Conservation (phyloP, 352 stramenopile genomes). For the Phytophthora syringae region DNA sequence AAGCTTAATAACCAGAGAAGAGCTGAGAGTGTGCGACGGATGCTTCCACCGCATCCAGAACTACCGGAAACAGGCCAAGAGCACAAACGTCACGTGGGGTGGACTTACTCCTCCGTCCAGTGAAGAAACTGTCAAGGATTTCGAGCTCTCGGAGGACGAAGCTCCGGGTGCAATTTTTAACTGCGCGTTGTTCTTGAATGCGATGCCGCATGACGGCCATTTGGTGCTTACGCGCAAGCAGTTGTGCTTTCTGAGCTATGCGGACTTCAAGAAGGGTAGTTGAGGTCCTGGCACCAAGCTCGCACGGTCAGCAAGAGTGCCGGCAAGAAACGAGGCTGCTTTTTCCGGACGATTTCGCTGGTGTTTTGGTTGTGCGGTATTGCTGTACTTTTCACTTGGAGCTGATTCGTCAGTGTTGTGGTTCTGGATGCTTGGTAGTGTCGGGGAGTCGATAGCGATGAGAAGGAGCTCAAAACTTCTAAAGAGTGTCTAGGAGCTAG, state of each 20-base stretch:
- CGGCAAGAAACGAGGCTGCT: too few species aligned
- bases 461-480: conserved; percentile 27
- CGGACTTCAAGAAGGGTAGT: conserved; percentile 44
- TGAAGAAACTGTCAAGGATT: conserved; percentile 45
- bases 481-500: conserved; percentile 41
- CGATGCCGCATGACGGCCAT: conserved; percentile 75
- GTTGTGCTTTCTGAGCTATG: conserved; percentile 70
- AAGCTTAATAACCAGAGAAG: conserved; percentile 62
- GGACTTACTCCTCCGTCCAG: conserved; percentile 30
- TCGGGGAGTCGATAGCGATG: conserved; percentile 22
- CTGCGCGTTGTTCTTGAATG: conserved; percentile 79
- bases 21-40: conserved; percentile 75
- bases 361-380: too few species aligned
- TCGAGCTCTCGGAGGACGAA: conserved; percentile 53
- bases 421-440: conserved; percentile 46
- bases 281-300: too few species aligned
- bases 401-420: too few species aligned
- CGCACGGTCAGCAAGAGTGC: too few species aligned
- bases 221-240: conserved; percentile 74
- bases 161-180: conserved; percentile 71
- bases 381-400: too few species aligned
- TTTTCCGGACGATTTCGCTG: too few species aligned
- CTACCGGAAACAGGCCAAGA: too few species aligned
- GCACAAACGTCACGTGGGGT: too few species aligned
- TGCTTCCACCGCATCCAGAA: too few species aligned